Conservation (phyloP, 768 basidiomycete genomes). For the Pilatotrama ljubarskyi region DNA sequence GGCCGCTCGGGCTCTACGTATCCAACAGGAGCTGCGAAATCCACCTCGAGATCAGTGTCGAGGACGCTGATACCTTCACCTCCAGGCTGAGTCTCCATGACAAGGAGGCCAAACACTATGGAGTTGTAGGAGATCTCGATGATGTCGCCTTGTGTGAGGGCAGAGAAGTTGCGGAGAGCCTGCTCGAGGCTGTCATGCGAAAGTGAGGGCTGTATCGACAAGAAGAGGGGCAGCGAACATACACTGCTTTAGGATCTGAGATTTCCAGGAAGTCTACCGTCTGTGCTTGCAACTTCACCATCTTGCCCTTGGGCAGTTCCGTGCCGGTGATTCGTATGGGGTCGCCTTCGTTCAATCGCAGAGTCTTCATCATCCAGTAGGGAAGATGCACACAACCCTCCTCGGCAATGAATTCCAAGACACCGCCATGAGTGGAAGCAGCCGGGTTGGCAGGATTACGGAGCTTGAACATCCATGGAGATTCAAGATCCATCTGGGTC, state of each 20-base stretch:
- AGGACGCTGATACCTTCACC: conserved; percentile 86
- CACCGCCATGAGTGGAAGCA: conserved; percentile 92
- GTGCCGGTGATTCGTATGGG: conserved; percentile 90
- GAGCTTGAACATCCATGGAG: conserved; percentile 96
- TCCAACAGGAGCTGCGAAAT: conserved; percentile 90
- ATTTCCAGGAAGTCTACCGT: conserved; percentile 94
- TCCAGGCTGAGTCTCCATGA: conserved; percentile 91
- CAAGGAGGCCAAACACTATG: conserved; percentile 90
- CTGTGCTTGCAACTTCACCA: conserved; percentile 97
- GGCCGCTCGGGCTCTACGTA: conserved; percentile 94
- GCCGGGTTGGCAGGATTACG: conserved; percentile 86
- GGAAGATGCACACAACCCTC: conserved; percentile 95
- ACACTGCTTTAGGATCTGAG: conserved; percentile 98
- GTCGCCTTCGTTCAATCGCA: conserved; percentile 92
- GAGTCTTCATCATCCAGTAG: conserved; percentile 99
- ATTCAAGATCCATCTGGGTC: conserved; percentile 82
- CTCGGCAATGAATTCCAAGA: conserved; percentile 97
- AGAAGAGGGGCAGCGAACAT: conserved; percentile 37
- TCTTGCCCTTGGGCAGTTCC: conserved; percentile 87
- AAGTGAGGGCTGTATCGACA: neutral
- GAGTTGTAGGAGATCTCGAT: conserved; percentile 98
- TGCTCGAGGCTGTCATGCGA: conserved; percentile 74
- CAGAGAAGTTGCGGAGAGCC: conserved; percentile 89
- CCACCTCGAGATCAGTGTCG: conserved; percentile 97
- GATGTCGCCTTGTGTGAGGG: conserved; percentile 92